Evolutionary conservation across 2,329 filamentous ascomycete species (phyloP).

Genomic region (Fonsecaea erecta): DNA sequence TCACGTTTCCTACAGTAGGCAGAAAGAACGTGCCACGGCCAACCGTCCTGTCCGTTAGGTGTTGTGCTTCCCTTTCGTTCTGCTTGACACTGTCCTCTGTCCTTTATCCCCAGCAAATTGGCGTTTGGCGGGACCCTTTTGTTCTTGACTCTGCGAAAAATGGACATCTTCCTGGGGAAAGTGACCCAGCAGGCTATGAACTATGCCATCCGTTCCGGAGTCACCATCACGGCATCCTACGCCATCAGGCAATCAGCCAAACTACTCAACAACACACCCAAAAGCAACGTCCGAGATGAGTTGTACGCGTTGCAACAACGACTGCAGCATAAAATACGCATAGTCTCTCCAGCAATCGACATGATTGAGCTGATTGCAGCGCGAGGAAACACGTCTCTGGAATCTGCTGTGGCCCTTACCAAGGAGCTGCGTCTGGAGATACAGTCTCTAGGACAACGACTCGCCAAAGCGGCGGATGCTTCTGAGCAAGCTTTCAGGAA

Average conservation of each 20-base stretch:
- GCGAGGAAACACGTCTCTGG: conserved; percentile 77
- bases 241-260: conserved; percentile 81
- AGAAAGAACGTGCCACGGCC: conserved; percentile 18
- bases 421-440: conserved; percentile 84
- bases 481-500: conserved; percentile 57
- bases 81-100: background rate
- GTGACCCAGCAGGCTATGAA: conserved; percentile 83
- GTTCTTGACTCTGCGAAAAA: conserved; percentile 46
- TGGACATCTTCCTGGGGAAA: conserved; percentile 72
- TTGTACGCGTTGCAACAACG: conserved; percentile 72
- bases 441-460: conserved; percentile 73
- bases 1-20: background rate
- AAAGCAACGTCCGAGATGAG: conserved; percentile 73
- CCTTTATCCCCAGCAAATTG: background rate
- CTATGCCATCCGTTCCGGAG: conserved; percentile 87
- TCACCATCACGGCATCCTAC: conserved; percentile 82
- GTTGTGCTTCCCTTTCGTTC: background rate
- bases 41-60: background rate
- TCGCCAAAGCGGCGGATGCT: conserved; percentile 70
- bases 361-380: conserved; percentile 87
- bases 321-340: conserved; percentile 84
- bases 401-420: conserved; percentile 81
- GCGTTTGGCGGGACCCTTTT: background rate
- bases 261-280: conserved; percentile 72
- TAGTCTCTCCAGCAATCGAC: conserved; percentile 88